Conservation (phyloP, 768 basidiomycete species). For the Tulasnella sp. region DNA sequence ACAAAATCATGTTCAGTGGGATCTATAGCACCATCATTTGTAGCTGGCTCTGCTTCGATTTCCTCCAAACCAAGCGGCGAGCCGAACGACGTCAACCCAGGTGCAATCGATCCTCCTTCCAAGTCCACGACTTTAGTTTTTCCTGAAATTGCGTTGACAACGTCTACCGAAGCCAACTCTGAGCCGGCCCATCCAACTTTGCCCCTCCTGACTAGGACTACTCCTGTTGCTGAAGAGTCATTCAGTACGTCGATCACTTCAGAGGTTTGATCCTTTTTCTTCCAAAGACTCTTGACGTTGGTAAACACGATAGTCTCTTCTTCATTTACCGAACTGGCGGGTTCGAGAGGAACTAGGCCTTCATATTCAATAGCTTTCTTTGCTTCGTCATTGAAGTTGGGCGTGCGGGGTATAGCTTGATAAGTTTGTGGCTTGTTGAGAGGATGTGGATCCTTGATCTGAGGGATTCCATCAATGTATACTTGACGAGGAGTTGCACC, state of each 20-base stretch:
- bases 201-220: slow-evolving; percentile 12
- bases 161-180: no score
- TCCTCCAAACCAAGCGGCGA: slow-evolving; percentile 26
- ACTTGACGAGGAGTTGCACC: slow-evolving; percentile 30
- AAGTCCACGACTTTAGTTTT: slow-evolving; percentile 21
- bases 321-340: neutral
- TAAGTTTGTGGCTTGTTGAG: slow-evolving; percentile 19
- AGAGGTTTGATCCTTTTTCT: neutral
- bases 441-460: slow-evolving; percentile 25
- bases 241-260: neutral
- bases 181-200: slow-evolving; percentile 10
- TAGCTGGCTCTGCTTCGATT: slow-evolving; percentile 25
- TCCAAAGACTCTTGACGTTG: slow-evolving; percentile 13
- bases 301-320: slow-evolving; percentile 14
- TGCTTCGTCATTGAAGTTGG: neutral
- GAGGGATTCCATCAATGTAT: slow-evolving; percentile 30
- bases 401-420: slow-evolving; percentile 10
- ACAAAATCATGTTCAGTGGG: neutral
- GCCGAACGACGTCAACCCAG: slow-evolving; percentile 27
- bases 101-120: slow-evolving; percentile 23
- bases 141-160: no score
- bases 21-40: slow-evolving; percentile 25
- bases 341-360: neutral
- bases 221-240: neutral
- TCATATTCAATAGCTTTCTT: slow-evolving; percentile 1